These are phyloP conservation scores for Eleusine coracana DNA, from an alignment of 176 grass and related monocot genomes.

Conservation along the genomic window DNA sequence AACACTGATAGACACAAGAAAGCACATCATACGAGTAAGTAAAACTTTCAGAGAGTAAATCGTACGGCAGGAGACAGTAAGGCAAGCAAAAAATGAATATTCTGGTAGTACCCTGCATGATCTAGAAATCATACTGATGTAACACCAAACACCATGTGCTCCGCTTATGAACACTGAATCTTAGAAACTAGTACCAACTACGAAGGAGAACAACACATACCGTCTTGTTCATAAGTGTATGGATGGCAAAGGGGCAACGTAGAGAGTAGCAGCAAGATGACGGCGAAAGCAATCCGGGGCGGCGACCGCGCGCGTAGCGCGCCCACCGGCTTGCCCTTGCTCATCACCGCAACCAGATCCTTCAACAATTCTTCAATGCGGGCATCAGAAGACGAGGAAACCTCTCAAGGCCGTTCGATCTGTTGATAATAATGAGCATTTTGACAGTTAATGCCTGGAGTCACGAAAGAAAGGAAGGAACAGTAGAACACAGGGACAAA, in stretches of 20 bases:
- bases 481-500: neutral
- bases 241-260: conserved; percentile 42
- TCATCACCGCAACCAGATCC: conserved; percentile 31
- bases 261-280: conserved; percentile 43
- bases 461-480: neutral
- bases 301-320: neutral
- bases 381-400: conserved; percentile 37
- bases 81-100: neutral
- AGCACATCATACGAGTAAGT: neutral
- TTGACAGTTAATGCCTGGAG: conserved; percentile 21
- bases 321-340: neutral
- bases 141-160: neutral
- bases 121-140: neutral
- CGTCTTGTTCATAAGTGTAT: conserved; percentile 66
- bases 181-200: neutral
- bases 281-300: conserved; percentile 23
- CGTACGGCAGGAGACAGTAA: neutral
- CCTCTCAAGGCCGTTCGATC: neutral
- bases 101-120: neutral
- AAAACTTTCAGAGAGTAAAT: conserved; percentile 3
- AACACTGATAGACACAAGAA: conserved; percentile 52
- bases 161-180: neutral
- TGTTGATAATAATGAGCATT: conserved; percentile 16
- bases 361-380: conserved; percentile 5
- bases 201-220: conserved; percentile 32